phyloP scores from a whole-genome alignment of 116 monocot species.

The Cymodocea nodosa region DNA sequence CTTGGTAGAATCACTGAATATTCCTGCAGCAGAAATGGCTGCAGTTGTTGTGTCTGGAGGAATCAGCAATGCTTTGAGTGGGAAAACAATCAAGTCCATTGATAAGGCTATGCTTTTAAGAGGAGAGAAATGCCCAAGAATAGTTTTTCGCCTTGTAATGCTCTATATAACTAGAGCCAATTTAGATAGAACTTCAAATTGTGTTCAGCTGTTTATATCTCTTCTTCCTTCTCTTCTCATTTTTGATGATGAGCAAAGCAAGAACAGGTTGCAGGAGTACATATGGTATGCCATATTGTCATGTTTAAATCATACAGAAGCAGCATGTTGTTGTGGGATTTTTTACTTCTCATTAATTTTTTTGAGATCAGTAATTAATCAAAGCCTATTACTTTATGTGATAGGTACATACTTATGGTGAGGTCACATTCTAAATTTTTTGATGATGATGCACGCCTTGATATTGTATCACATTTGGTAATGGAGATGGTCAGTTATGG shows the following conservation, averaged over 20 bases:
- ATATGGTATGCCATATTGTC: conserved; percentile 48
- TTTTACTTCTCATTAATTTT: not conserved
- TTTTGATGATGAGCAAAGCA: conserved; percentile 89
- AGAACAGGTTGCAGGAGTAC: conserved; percentile 72
- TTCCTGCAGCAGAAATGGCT: conserved; percentile 99
- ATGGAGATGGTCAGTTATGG: conserved; percentile 60
- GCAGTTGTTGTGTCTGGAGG: conserved; percentile 89
- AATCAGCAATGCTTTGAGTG: conserved; percentile 70
- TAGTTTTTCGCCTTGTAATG: conserved; percentile 73
- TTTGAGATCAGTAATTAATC: not conserved
- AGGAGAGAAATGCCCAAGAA: conserved; percentile 77
- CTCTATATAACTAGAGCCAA: conserved; percentile 69
- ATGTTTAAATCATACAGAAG: not conserved
- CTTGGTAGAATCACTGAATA: conserved; percentile 95
- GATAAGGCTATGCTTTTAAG: conserved; percentile 97
- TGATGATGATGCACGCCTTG: conserved; percentile 76
- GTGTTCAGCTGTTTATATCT: conserved; percentile 67
- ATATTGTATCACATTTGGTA: conserved; percentile 73
- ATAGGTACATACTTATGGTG: conserved; percentile 57
- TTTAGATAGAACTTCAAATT: conserved; percentile 62
- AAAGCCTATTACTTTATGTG: not conserved
- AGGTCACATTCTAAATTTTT: conserved; percentile 37
- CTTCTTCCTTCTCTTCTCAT: conserved; percentile 69
- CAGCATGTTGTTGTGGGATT: not conserved
- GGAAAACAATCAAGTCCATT: conserved; percentile 59